These are phyloP conservation scores for Colletotrichum sp. DNA, from an alignment of 2,329 filamentous ascomycete species.

Conservation along the genomic window DNA sequence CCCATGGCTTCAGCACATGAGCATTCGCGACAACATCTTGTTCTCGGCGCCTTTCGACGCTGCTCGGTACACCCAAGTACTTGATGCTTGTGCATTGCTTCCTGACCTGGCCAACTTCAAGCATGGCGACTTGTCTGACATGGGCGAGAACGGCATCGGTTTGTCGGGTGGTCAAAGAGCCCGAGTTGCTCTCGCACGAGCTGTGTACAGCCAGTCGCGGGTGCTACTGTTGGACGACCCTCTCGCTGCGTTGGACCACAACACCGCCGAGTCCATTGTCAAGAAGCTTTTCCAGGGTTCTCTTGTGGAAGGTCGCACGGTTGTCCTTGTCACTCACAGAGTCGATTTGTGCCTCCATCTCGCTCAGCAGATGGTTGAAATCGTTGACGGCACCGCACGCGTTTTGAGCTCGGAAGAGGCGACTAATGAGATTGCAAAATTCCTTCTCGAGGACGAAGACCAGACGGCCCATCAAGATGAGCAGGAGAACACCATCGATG, in stretches of 20 bases:
- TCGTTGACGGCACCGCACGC: constrained; percentile 64
- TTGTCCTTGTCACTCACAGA: constrained; percentile 80
- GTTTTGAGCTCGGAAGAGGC: constrained; percentile 51
- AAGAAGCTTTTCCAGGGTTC: constrained; percentile 63
- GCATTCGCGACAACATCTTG: constrained; percentile 67
- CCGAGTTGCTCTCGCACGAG: constrained; percentile 66
- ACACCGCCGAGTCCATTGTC: constrained; percentile 67
- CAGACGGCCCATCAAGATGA: constrained; percentile 35
- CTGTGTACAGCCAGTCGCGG: constrained; percentile 62
- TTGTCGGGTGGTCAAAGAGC: constrained; percentile 69
- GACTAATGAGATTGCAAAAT: constrained; percentile 34
- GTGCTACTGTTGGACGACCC: constrained; percentile 68
- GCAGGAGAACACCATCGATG: constrained; percentile 27
- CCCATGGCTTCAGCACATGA: constrained; percentile 71
- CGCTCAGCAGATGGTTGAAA: constrained; percentile 75
- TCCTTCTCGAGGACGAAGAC: constrained; percentile 22
- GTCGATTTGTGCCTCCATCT: constrained; percentile 79
- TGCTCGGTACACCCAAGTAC: constrained; percentile 60
- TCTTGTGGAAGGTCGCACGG: constrained; percentile 67
- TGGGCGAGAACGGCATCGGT: constrained; percentile 67
- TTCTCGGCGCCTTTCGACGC: constrained; percentile 64
- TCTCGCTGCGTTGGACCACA: constrained; percentile 66
- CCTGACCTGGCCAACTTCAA: constrained; percentile 62
- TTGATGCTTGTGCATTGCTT: constrained; percentile 64
- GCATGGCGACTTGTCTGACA: constrained; percentile 61